Conservation (phyloP, 371 early-diverging fungal genomes). For the Mucor mucedo region DNA sequence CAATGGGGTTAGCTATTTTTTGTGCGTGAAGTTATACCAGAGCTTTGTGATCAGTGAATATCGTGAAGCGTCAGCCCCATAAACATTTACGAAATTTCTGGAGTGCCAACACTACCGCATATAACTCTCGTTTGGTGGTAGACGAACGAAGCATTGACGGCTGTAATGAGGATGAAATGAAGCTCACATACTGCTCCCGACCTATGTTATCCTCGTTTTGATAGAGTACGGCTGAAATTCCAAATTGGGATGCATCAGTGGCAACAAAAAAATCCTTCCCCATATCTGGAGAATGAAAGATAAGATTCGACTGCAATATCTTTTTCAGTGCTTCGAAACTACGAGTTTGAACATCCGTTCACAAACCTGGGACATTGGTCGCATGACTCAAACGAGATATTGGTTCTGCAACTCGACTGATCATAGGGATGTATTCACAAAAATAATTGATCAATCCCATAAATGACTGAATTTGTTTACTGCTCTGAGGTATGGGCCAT, state of each 20-base stretch:
- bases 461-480: conserved; percentile 25
- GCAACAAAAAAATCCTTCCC: conserved; percentile 1
- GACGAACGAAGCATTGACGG: conserved; percentile 1
- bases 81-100: conserved; percentile 32
- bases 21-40: conserved; percentile 18
- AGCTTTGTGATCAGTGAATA: conserved; percentile 26
- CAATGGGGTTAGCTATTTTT: conserved; percentile 18
- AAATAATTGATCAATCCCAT: conserved; percentile 33
- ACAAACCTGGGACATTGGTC: not conserved
- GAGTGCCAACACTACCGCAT: conserved; percentile 19
- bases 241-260: conserved; percentile 9
- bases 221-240: conserved; percentile 3
- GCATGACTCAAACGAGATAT: conserved; percentile 27
- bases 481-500: conserved; percentile 14
- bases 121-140: conserved; percentile 13
- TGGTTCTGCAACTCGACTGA: conserved; percentile 24
- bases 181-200: conserved; percentile 1
- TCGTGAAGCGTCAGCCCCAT: conserved; percentile 15
- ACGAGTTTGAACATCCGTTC: not conserved
- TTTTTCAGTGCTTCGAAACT: conserved; percentile 13
- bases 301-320: conserved; percentile 5
- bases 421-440: conserved; percentile 23
- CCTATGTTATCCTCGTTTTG: not conserved
- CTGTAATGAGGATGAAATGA: conserved; percentile 5
- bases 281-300: conserved; percentile 6